Percentiles rank a stretch among this genome's conserved stretches.
phyloP scores from a whole-genome alignment of 2,329 filamentous ascomycete genomes.

The Hansfordia pulvinata region DNA sequence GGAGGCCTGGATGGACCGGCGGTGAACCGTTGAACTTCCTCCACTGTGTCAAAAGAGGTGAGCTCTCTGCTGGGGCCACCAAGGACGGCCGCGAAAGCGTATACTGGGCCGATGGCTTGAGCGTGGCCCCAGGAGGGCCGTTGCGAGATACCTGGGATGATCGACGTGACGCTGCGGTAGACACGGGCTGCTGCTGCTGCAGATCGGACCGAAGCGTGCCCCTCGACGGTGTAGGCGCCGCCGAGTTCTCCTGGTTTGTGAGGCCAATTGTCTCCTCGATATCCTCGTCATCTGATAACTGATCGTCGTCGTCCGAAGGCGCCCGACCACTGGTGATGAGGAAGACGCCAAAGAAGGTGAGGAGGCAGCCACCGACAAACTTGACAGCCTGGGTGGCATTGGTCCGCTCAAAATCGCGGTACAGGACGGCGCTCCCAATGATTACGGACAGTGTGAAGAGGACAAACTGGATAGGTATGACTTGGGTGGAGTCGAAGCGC shows the following conservation, averaged over 20 bases:
- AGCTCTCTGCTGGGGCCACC: constrained; percentile 19
- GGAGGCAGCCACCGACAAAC: constrained; percentile 77
- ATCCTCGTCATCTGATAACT: constrained; percentile 42
- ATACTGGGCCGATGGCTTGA: too few relatives aligned
- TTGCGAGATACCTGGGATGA: too few relatives aligned
- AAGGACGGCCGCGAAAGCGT: constrained; percentile 16
- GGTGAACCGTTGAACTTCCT: constrained; percentile 19
- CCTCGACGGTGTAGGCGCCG: too few relatives aligned
- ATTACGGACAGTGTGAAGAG: constrained; percentile 94
- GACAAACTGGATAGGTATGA: constrained; percentile 96
- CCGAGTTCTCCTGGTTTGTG: constrained; percentile 23
- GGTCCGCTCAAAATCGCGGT: constrained; percentile 85
- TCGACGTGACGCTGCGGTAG: constrained; percentile 24
- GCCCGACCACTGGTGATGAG: constrained; percentile 80
- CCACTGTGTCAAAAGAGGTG: constrained; percentile 31
- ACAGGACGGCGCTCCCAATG: constrained; percentile 81
- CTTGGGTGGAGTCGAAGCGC: constrained; percentile 91
- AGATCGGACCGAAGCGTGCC: too few relatives aligned
- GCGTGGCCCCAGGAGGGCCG: too few relatives aligned
- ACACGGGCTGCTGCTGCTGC: constrained; percentile 5
- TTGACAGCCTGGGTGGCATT: constrained; percentile 61
- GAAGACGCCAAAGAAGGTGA: constrained; percentile 96
- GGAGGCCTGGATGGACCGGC: constrained; percentile 18
- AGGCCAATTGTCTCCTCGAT: constrained; percentile 52
- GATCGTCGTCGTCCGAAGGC: constrained; percentile 40